Conservation (phyloP, 2,329 filamentous ascomycete genomes). For the Calonectria pseudoreteaudii region DNA sequence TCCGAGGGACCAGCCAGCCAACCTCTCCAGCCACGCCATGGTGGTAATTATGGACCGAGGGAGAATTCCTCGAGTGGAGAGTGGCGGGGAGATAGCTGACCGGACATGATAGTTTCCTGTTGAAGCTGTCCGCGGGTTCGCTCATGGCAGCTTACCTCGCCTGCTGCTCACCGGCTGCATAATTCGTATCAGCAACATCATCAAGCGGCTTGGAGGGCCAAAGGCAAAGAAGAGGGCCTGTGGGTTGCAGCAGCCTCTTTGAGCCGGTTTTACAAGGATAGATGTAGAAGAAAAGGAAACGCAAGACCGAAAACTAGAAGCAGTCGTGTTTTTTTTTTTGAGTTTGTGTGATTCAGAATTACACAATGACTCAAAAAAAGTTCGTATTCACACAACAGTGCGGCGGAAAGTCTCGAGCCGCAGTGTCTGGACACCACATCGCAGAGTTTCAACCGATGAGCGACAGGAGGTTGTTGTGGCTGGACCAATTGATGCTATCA, state of each 20-base stretch:
- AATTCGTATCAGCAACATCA: conserved; percentile 16
- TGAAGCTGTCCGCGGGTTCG: neutral
- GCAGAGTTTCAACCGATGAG: conserved; percentile 22
- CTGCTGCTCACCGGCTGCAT: conserved; percentile 14
- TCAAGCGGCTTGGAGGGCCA: neutral
- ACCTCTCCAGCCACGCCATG: neutral
- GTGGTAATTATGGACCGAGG: conserved; percentile 13
- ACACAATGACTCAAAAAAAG: neutral
- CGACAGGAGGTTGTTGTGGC: conserved; percentile 21
- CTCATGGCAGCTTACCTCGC: neutral
- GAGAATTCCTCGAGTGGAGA: neutral
- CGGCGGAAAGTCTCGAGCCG: conserved; percentile 35
- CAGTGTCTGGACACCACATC: conserved; percentile 12
- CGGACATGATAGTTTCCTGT: neutral
- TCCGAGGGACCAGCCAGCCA: neutral
- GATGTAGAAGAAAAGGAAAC: neutral
- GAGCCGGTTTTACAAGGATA: conserved; percentile 1
- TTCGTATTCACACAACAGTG: conserved; percentile 13
- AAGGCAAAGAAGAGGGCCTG: neutral
- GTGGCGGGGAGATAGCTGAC: neutral
- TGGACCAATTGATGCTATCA: conserved; percentile 13
- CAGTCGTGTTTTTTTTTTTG: neutral
- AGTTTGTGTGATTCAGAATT: conserved; percentile 7
- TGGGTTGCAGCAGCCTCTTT: neutral
- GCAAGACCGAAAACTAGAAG: neutral